Evolutionary conservation across 2,329 filamentous ascomycete species (phyloP), one percentile per base, ranked within the genome.

Genomic region (Cladosporium sp.): DNA sequence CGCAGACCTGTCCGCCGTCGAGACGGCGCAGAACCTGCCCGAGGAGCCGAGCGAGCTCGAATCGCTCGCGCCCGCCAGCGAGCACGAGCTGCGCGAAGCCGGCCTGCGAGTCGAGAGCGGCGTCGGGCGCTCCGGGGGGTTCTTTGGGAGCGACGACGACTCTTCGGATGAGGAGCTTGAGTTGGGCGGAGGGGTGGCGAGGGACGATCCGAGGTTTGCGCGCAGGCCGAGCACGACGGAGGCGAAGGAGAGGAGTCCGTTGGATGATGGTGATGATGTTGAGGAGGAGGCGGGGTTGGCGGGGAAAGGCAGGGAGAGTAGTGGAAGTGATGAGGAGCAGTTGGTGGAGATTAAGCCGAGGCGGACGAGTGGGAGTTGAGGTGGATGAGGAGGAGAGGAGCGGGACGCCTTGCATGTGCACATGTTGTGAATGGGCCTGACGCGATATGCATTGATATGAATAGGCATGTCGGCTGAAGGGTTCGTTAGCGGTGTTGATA

Each of bases 161-260:
- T 19, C 69, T 72, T 32, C 75, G 74, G 5, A 51, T 11, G 56
- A 55, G 58, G 79, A 77, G 28, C 81, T 54, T 49, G 10, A 14
- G 35, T 4, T n/a, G 13, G 35, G 48, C 10, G 43, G 28, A 31
- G 58, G 59, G 40, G 60, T 61, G 52, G 63, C 18, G 22, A 49
- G 22, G 33, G 43, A 41, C 5, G 42, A 52, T 43, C 59, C 11
- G 56, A 54, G 9, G 60, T 57, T 33, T 61, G 58, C 13, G 42
- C 49, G 66, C 18, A 41, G 67, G 31, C 68, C 66, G 9, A 66
- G 62, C 34, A 69, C 68, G 19, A 67, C 62, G 2, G 66, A 69
- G 55, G 68, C 66, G 6, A 67, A 66, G 55, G 59, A 62, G 35
- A 54, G 68, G 16, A 55, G 40, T 41, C 59, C 62, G 41, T 52